A percentile compares a stretch with the other conserved stretches of the same genome.
phyloP scores from a whole-genome alignment of 176 grass and related monocot species.

The Aegilops sharonensis region DNA sequence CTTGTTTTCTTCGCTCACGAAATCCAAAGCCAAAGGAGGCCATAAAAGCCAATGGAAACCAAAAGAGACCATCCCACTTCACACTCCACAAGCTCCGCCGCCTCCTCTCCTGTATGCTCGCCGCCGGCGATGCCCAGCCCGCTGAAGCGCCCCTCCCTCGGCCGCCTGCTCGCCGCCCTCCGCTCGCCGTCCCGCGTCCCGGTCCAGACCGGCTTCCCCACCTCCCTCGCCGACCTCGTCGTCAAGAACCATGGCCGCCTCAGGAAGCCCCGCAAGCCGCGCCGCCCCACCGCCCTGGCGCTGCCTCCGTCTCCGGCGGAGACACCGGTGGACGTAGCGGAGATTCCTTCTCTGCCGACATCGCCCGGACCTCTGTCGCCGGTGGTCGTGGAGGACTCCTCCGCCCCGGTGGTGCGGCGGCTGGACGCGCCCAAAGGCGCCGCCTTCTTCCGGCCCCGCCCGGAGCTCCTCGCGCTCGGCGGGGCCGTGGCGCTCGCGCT shows the following conservation, averaged over 20 bases:
- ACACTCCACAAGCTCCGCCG: not conserved
- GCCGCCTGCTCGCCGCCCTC: constrained; percentile 54
- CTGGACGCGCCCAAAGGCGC: not conserved
- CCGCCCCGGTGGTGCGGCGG: not conserved
- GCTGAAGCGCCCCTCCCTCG: constrained; percentile 42
- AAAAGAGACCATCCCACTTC: not conserved
- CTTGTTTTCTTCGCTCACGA: not conserved
- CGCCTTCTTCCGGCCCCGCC: constrained; percentile 18
- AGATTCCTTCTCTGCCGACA: not conserved
- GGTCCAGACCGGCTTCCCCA: constrained; percentile 86
- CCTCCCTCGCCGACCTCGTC: constrained; percentile 76
- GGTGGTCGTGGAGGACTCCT: not conserved
- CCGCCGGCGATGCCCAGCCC: constrained; percentile 46
- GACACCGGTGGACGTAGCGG: not conserved
- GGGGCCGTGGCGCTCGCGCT: constrained; percentile 47
- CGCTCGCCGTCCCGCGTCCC: constrained; percentile 22
- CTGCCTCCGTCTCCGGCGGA: not conserved
- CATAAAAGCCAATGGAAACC: not conserved
- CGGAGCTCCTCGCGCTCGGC: constrained; percentile 38
- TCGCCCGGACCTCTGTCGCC: not conserved
- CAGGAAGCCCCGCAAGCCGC: constrained; percentile 36
- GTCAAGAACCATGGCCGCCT: constrained; percentile 80
- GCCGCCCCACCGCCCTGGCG: not conserved
- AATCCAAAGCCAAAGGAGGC: not conserved
- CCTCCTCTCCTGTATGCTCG: constrained; percentile 26